Base-by-base conservation (phyloP, 2,329 filamentous ascomycete species). In the Ceratocystiopsis sp. region DNA sequence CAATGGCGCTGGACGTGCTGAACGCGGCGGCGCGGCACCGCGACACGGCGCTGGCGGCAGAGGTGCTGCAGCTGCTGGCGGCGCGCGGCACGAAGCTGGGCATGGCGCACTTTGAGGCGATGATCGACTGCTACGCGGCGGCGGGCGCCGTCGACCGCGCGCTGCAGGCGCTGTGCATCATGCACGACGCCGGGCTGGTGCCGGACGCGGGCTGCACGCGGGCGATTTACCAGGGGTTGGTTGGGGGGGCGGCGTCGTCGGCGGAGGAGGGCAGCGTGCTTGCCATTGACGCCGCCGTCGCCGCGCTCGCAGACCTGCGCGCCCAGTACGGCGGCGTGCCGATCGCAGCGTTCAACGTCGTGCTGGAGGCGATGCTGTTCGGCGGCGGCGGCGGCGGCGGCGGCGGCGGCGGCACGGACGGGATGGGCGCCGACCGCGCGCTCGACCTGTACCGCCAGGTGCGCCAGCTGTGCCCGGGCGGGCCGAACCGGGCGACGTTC, bases 101-200 rank as follows among this genome's bases (percentile, higher is more conserved):
- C 10, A 59, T 70, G 7, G 68, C 80, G 48, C 84, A 95, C 55
- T 93, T 91, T 59, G 85, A 93, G 57, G 70, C 80, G 25, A 68
- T 95, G 25, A 64, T 87, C 8, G 76, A 84, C 45, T 71, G 80
- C 4, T 84, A 93, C 54, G 65, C 75, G 12, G 62, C 64, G 4
- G 54, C 57, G 4, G 65, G 68, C 2, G 75, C 91, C 49, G 54
- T 89, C 9, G 60, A 63, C 19, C 73, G 75, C 21, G 80, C 82
- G 0, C 67, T 94, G 34, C 71, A 73, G 36, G 68, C 82, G 1
- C 65, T 94, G 15, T 74, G 73, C 50, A 78, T 85, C 55, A 91
- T 93, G 80, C 62, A 72, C 18, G 67, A 73, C 46, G 72, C 76
- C 16, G 74, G 76, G 6, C 56, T 79, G 6, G 57, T 68, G 35